Percentiles rank a stretch among this genome's conserved stretches.
Evolutionary conservation across 208 protist genomes (phyloP).

Genomic region (Trypanosoma vivax): DNA sequence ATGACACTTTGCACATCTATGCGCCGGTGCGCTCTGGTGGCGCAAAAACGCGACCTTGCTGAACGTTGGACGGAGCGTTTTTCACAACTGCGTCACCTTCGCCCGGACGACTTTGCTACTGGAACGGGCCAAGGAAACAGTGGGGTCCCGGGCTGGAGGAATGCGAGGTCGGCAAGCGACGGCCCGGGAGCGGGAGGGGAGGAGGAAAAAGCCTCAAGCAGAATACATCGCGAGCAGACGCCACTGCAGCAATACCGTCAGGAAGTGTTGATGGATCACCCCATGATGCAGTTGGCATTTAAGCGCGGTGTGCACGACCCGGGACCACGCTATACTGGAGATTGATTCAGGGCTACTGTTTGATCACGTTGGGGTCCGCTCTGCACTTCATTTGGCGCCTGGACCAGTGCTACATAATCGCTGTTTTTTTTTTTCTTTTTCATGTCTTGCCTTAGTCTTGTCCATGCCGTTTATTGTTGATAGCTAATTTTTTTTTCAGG

Average conservation of each 20-base stretch:
- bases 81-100: constrained; percentile 34
- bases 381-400: too few relatives aligned
- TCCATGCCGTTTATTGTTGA: too few relatives aligned
- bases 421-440: too few relatives aligned
- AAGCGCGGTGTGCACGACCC: constrained; percentile 18
- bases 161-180: background rate
- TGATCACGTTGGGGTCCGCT: too few relatives aligned
- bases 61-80: constrained; percentile 75
- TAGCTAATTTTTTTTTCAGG: too few relatives aligned
- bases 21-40: constrained; percentile 69
- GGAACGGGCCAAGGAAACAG: constrained; percentile 59
- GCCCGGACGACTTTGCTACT: constrained; percentile 53
- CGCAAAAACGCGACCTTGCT: constrained; percentile 27
- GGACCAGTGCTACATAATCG: too few relatives aligned
- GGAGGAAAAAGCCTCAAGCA: background rate
- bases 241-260: constrained; percentile 47
- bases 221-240: constrained; percentile 17
- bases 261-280: constrained; percentile 66
- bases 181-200: background rate
- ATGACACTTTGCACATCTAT: constrained; percentile 61
- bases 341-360: background rate
- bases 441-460: too few relatives aligned
- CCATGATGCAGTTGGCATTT: constrained; percentile 56
- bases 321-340: constrained; percentile 76
- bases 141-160: constrained; percentile 34